Evolutionary conservation across 768 basidiomycete genomes (phyloP).

Genomic region (Termitomyces sp.): DNA sequence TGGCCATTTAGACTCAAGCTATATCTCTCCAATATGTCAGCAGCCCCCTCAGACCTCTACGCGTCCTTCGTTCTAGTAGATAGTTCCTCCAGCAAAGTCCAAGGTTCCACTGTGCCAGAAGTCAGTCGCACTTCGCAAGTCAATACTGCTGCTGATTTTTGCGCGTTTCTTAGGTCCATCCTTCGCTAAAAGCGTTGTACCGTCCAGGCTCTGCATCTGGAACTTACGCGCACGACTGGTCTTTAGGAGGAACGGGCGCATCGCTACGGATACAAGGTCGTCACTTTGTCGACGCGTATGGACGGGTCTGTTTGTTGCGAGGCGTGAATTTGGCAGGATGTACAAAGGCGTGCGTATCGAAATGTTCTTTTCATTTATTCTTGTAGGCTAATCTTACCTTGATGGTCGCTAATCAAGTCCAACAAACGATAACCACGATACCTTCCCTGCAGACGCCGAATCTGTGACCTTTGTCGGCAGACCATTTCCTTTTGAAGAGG

Average conservation of each 20-base stretch:
- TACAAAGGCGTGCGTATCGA: slow-evolving; percentile 66
- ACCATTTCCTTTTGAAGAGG: slow-evolving; percentile 89
- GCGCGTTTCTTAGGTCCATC: slow-evolving; percentile 27
- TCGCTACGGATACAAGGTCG: slow-evolving; percentile 58
- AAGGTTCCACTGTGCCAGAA: not conserved
- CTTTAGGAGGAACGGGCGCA: slow-evolving; percentile 47
- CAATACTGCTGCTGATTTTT: not conserved
- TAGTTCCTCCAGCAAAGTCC: slow-evolving; percentile 8
- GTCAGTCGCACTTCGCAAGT: not conserved
- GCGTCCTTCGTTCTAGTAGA: slow-evolving; percentile 46
- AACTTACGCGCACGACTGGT: slow-evolving; percentile 77
- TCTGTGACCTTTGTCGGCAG: slow-evolving; percentile 82
- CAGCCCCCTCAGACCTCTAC: slow-evolving; percentile 34
- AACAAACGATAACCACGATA: slow-evolving; percentile 56
- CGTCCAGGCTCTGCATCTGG: slow-evolving; percentile 34
- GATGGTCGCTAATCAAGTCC: slow-evolving; percentile 40
- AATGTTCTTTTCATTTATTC: not conserved
- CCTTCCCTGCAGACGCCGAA: slow-evolving; percentile 61
- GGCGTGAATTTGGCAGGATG: slow-evolving; percentile 85
- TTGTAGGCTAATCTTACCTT: slow-evolving; percentile 3
- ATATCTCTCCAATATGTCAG: slow-evolving; percentile 15
- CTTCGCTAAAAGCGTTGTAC: slow-evolving; percentile 42
- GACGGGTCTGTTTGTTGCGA: slow-evolving; percentile 74
- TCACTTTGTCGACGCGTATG: slow-evolving; percentile 77
- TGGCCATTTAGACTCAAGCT: not conserved